Base-by-base conservation (phyloP, 129 eudicot genomes). In the Centella asiatica region DNA sequence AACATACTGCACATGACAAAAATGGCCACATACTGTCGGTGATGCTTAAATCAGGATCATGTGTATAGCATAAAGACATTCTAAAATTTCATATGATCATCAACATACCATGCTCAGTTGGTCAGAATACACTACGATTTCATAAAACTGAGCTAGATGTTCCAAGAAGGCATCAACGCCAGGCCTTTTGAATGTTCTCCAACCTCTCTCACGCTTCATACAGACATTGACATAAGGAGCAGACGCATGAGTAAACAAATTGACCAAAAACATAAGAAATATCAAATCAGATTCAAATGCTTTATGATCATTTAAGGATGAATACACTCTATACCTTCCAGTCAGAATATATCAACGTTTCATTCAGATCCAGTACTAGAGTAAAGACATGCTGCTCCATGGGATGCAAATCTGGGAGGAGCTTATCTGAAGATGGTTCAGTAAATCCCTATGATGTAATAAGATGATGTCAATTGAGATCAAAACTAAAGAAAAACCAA, bases 131-230 rank as follows among this genome's bases (percentile, higher is more conserved):
- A 92, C 81, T 32, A 92, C 79, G 65, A 87, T 81, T 73, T 92
- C 98, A 77, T 84, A 86, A 53, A 67, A 83, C 39, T 82, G 94
- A 67, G 95, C 84, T 44, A 92, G 57, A 55, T 84, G 90, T 70
- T 84, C 95, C 80, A 92, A 67, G 60, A 92, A 92, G 73, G 70
- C 90, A 66, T 92, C 95, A 34, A 92, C 89, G 32, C 98, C 96
- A 29, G 98, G 98, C 53, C 98, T 77, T 74, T 92, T 92, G 57
- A 84, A 87, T 24, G 98, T 92, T 76, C 86, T 72, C 98, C 98
- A 92, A 44, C 98, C 98, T 68, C 90, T 77, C 48, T 92, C 98
- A 78, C 98, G 98, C 98, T 92, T 63, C 58, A 57, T 33, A 17
- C 29, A 76, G 36, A 56, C 13, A 33, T 23, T 60, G 29, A 27